Conservation (phyloP, 495 filamentous ascomycete species). For the Daldinia loculata region DNA sequence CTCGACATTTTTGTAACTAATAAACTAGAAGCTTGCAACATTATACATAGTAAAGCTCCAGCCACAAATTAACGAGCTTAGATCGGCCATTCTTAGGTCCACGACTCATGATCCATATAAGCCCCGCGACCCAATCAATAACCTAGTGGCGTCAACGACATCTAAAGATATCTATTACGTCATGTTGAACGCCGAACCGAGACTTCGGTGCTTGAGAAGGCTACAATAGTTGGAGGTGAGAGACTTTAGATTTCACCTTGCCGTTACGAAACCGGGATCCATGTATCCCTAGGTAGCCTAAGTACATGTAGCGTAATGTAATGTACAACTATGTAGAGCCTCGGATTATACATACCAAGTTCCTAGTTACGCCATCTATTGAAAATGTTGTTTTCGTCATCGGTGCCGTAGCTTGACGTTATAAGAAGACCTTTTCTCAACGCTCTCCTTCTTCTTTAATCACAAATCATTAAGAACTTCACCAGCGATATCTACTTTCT, state of each 20-base stretch:
- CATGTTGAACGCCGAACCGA: slow-evolving; percentile 24
- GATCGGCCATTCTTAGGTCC: neutral
- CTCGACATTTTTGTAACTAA: neutral
- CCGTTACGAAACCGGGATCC: slow-evolving; percentile 10
- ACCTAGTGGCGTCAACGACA: slow-evolving; percentile 28
- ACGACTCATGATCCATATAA: slow-evolving; percentile 30
- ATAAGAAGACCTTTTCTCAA: slow-evolving; percentile 38
- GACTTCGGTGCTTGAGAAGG: slow-evolving; percentile 13
- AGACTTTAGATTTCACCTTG: slow-evolving; percentile 1
- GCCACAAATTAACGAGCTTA: slow-evolving; percentile 25
- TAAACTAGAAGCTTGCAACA: neutral
- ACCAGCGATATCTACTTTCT: slow-evolving; percentile 12
- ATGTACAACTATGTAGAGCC: slow-evolving; percentile 3
- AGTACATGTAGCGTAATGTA: slow-evolving; percentile 5
- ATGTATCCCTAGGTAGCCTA: neutral
- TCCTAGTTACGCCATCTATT: slow-evolving; percentile 19
- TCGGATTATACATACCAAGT: slow-evolving; percentile 29
- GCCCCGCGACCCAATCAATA: slow-evolving; percentile 24
- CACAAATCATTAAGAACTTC: slow-evolving; percentile 5
- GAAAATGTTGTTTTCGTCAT: slow-evolving; percentile 39
- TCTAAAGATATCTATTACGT: slow-evolving; percentile 41
- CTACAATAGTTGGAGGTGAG: slow-evolving; percentile 10
- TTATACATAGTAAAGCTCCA: neutral
- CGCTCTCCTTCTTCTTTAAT: neutral
- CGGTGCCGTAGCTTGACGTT: slow-evolving; percentile 33